Conservation (phyloP, 139 green algal species). For the Nannochloris sp. region DNA sequence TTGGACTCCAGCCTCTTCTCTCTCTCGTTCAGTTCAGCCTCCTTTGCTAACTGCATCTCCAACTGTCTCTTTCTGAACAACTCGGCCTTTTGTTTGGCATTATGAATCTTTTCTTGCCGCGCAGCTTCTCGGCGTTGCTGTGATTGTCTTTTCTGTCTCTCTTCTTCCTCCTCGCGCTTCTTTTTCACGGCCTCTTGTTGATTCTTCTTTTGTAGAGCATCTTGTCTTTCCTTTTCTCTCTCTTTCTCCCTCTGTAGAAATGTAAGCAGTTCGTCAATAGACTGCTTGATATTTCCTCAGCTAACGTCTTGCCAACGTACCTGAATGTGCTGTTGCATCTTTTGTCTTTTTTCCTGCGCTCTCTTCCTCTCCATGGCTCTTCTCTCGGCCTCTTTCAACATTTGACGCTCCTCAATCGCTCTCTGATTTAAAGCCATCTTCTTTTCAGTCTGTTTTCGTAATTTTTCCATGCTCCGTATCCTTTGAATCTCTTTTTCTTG, state of each 20-base stretch:
- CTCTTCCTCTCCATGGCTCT: neutral
- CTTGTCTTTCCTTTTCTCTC: neutral
- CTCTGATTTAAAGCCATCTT: neutral
- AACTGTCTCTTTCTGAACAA: neutral
- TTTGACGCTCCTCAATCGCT: neutral
- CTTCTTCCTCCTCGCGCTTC: neutral
- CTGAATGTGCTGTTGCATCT: neutral
- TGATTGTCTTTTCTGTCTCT: neutral
- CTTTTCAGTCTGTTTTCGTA: neutral
- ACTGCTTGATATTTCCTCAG: no score
- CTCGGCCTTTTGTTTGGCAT: neutral
- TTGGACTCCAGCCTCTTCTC: neutral
- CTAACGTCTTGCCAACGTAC: neutral
- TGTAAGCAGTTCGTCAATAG: neutral
- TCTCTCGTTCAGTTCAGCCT: neutral
- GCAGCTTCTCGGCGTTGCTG: neutral
- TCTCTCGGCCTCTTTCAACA: neutral
- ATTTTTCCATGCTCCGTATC: conserved; percentile 23
- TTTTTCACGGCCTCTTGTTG: neutral
- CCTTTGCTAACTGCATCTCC: no score
- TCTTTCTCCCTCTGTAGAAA: neutral
- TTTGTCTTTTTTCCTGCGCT: neutral
- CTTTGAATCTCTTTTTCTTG: conserved; percentile 38
- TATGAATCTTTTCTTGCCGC: conserved; percentile 1
- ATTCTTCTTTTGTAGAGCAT: neutral